These are phyloP conservation scores for Magnolia officinalis DNA, from an alignment of 164 flowering plant genomes.

Conservation along the genomic window DNA sequence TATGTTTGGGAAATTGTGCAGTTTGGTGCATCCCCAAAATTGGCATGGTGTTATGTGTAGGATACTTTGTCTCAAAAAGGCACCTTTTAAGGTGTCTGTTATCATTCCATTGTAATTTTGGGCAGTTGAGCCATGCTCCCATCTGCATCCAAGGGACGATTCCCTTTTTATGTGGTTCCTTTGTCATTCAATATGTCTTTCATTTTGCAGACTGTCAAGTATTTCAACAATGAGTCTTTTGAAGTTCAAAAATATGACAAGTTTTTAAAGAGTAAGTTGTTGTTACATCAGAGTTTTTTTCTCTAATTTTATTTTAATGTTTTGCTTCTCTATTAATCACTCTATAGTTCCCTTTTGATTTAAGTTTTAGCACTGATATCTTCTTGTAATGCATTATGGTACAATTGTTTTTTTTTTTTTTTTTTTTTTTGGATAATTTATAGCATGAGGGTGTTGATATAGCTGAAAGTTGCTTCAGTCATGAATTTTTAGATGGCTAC, in stretches of 20 bases:
- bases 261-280: constrained; percentile 71
- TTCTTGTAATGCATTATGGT: neutral
- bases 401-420: neutral
- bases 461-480: too few relatives aligned
- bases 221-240: constrained; percentile 87
- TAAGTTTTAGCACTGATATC: neutral
- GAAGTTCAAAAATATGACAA: constrained; percentile 88
- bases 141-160: neutral
- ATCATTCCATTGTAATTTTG: neutral
- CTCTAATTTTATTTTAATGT: neutral
- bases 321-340: neutral
- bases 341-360: neutral
- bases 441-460: too few relatives aligned
- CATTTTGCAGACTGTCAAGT: constrained; percentile 78
- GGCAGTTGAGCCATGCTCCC: neutral
- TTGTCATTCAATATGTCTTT: constrained; percentile 2
- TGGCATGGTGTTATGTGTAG: neutral
- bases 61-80: neutral
- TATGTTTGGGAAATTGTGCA: neutral
- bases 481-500: too few relatives aligned
- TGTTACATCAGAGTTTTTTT: neutral
- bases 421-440: too few relatives aligned
- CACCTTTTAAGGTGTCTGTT: neutral
- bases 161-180: neutral
- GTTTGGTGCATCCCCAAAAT: neutral